Conservation (phyloP, 192 early-diverging fungal genomes). For the Jimgerdemannia flammicorona region DNA sequence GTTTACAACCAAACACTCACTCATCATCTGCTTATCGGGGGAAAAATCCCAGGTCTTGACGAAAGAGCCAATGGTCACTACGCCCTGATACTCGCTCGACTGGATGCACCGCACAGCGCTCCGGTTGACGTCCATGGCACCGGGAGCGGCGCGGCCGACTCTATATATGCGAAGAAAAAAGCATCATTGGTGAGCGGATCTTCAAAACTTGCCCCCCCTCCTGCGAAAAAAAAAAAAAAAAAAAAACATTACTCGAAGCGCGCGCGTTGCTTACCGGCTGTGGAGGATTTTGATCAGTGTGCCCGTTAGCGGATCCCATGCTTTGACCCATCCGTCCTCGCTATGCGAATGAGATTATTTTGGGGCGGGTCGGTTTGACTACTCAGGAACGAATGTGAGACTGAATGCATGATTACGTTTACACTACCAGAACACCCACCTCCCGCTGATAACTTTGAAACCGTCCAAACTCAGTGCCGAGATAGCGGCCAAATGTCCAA, state of each 20-base stretch:
- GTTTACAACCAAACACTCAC: slow-evolving; percentile 7
- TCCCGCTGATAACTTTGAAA: slow-evolving; percentile 33
- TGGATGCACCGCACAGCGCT: slow-evolving; percentile 29
- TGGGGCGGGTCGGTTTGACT: too few species aligned
- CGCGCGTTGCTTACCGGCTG: slow-evolving; percentile 23
- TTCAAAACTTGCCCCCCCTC: too few species aligned
- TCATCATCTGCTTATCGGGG: slow-evolving; percentile 26
- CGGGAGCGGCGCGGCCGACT: slow-evolving; percentile 27
- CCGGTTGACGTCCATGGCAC: slow-evolving; percentile 25
- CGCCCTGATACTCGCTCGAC: slow-evolving; percentile 37
- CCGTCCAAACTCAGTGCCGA: slow-evolving; percentile 27
- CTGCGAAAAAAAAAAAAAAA: not conserved
- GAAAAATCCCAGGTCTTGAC: slow-evolving; percentile 59
- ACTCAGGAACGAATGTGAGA: too few species aligned
- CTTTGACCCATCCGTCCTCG: slow-evolving; percentile 52
- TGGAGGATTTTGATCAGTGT: slow-evolving; percentile 31
- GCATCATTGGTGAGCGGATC: too few species aligned
- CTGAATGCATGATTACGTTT: too few species aligned
- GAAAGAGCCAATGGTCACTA: slow-evolving; percentile 40
- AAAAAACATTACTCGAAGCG: not conserved
- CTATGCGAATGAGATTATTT: slow-evolving; percentile 19
- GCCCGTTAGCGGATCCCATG: slow-evolving; percentile 52
- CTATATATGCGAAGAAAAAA: slow-evolving; percentile 16
- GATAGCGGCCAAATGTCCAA: slow-evolving; percentile 18
- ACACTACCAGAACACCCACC: not conserved